Evolutionary conservation across 352 stramenopile genomes (phyloP).

Genomic region (Phytopythium litorale): DNA sequence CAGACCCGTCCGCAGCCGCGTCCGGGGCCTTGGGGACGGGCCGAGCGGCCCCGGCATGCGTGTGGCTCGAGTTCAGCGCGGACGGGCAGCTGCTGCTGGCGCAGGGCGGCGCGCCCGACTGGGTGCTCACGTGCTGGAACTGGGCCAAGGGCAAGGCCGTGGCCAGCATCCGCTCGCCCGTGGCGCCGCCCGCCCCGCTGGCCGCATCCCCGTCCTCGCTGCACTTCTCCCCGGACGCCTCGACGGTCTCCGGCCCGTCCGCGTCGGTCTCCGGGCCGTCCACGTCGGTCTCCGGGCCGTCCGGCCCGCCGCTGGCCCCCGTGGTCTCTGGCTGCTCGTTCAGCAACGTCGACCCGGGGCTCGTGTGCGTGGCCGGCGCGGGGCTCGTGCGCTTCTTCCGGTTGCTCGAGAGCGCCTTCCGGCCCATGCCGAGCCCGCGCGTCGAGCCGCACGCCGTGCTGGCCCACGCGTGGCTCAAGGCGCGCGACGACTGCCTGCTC

Average conservation of each 20-base stretch:
- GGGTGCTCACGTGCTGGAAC: slow-evolving; percentile 90
- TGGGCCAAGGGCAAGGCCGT: slow-evolving; percentile 91
- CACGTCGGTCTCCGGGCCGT: background rate
- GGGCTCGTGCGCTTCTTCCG: slow-evolving; percentile 89
- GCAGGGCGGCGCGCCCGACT: slow-evolving; percentile 80
- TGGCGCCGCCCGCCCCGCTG: slow-evolving; percentile 41
- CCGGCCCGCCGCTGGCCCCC: slow-evolving; percentile 1
- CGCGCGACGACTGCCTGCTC: slow-evolving; percentile 87
- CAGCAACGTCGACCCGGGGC: slow-evolving; percentile 84
- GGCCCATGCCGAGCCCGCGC: slow-evolving; percentile 75
- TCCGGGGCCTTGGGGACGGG: slow-evolving; percentile 28
- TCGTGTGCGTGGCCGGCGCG: slow-evolving; percentile 83
- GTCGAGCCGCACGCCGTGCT: slow-evolving; percentile 76
- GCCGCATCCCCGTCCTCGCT: slow-evolving; percentile 24
- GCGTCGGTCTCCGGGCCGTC: slow-evolving; percentile 5
- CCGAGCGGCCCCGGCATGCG: slow-evolving; percentile 52
- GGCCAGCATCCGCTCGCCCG: slow-evolving; percentile 63
- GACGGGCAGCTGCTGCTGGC: slow-evolving; percentile 91
- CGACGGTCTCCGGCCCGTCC: slow-evolving; percentile 1
- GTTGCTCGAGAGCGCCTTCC: slow-evolving; percentile 84
- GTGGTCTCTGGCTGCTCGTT: slow-evolving; percentile 82
- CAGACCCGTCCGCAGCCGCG: background rate
- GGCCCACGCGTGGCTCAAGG: slow-evolving; percentile 88
- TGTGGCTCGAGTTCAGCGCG: slow-evolving; percentile 87
- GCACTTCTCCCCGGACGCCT: slow-evolving; percentile 12